Evolutionary conservation across 2,329 filamentous ascomycete genomes (phyloP).

Genomic region (Ceratocystis albifundus): DNA sequence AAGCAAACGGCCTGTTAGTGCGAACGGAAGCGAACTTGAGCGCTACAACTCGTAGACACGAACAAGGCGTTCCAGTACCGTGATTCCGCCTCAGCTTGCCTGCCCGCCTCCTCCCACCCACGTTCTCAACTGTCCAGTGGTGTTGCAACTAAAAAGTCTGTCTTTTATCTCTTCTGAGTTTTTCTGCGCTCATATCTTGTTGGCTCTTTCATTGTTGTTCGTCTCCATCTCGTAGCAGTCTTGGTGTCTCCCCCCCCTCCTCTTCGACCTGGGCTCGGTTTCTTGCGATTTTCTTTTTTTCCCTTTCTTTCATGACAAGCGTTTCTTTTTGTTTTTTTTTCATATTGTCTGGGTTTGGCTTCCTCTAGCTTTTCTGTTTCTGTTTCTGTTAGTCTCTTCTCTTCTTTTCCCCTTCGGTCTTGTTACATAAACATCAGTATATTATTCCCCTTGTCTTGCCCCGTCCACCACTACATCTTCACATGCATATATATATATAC

Average conservation of each 20-base stretch:
- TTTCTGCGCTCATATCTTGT: background rate
- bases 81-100: background rate
- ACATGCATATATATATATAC: slow-evolving; percentile 24
- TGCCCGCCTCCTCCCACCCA: background rate
- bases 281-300: too few species aligned
- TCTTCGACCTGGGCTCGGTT: background rate
- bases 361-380: too few species aligned
- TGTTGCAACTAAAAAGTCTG: background rate
- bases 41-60: background rate
- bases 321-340: slow-evolving; percentile 13
- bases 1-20: background rate
- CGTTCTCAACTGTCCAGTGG: background rate
- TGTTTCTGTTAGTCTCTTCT: background rate
- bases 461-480: background rate
- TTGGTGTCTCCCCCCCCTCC: background rate
- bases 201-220: background rate
- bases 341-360: too few species aligned
- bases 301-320: slow-evolving; percentile 14
- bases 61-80: background rate
- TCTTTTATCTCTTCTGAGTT: background rate
- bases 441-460: too few species aligned
- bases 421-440: background rate
- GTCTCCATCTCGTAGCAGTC: background rate
- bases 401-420: slow-evolving; percentile 24
- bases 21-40: background rate